These are phyloP conservation scores for Graphium sp. DNA, from an alignment of 2,329 filamentous ascomycete genomes.

Conservation along the genomic window DNA sequence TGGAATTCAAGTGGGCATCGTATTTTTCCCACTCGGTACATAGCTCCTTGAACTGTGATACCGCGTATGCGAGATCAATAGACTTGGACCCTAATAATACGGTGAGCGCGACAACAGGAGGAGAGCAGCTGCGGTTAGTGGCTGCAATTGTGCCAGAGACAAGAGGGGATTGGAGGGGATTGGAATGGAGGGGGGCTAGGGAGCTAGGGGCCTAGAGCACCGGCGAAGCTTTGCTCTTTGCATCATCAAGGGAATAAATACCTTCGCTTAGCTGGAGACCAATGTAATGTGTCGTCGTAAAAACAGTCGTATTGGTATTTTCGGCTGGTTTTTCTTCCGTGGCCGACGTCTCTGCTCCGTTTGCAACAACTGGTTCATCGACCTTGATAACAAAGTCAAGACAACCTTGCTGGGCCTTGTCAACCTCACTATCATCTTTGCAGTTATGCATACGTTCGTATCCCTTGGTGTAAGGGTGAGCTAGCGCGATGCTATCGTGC, in stretches of 20 bases:
- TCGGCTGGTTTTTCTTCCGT: slow-evolving; percentile 8
- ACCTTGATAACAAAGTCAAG: slow-evolving; percentile 25
- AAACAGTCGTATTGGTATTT: slow-evolving; percentile 31
- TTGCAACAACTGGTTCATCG: too few relatives aligned
- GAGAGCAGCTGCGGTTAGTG: slow-evolving; percentile 1
- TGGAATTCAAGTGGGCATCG: slow-evolving; percentile 54
- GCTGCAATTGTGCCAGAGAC: too few relatives aligned
- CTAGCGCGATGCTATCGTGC: slow-evolving; percentile 63
- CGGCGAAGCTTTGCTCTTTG: too few relatives aligned
- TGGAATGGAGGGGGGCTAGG: neutral
- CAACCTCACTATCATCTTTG: slow-evolving; percentile 33
- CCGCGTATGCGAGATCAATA: slow-evolving; percentile 65
- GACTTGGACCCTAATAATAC: slow-evolving; percentile 41
- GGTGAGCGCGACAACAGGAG: neutral
- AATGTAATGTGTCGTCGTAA: slow-evolving; percentile 89
- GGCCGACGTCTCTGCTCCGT: slow-evolving; percentile 2
- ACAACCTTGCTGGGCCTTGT: slow-evolving; percentile 36
- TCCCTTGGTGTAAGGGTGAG: slow-evolving; percentile 84
- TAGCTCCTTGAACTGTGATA: slow-evolving; percentile 71
- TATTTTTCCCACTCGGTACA: slow-evolving; percentile 65
- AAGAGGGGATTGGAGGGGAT: neutral
- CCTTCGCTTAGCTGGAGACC: slow-evolving; percentile 66
- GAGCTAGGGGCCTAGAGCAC: too few relatives aligned
- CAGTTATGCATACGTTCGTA: slow-evolving; percentile 69
- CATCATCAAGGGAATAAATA: too few relatives aligned